Conservation (phyloP, 371 early-diverging fungal species). For the Massospora cicadina region DNA sequence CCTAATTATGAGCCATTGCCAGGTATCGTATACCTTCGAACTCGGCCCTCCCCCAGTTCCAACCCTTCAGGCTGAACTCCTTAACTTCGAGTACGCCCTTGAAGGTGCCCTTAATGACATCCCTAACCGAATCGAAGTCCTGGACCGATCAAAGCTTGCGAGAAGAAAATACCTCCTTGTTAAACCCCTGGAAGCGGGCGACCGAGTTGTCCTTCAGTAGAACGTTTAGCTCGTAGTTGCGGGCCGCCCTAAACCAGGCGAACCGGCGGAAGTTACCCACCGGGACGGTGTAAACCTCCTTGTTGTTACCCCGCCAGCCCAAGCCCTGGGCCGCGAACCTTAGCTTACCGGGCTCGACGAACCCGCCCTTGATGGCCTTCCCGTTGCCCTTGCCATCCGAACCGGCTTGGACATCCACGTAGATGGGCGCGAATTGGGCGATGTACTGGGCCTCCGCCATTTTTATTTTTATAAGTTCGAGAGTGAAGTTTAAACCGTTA, state of each 20-base stretch:
- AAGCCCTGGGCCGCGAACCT: constrained; percentile 60
- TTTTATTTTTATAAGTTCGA: too few relatives aligned
- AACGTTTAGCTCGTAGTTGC: constrained; percentile 68
- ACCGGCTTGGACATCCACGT: constrained; percentile 8
- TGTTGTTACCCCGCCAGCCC: constrained; percentile 54
- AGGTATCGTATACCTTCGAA: constrained; percentile 35
- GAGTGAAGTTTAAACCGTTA: too few relatives aligned
- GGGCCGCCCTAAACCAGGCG: constrained; percentile 61
- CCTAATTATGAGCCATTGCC: constrained; percentile 20
- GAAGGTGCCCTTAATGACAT: constrained; percentile 45
- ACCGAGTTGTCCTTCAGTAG: constrained; percentile 43
- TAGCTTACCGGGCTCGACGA: constrained; percentile 33
- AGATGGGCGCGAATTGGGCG: constrained; percentile 21
- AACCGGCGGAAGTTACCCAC: constrained; percentile 46
- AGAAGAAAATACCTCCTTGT: constrained; percentile 33
- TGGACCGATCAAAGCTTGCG: constrained; percentile 17
- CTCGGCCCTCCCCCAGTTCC: constrained; percentile 92
- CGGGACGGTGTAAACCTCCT: constrained; percentile 36
- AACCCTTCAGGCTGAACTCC: constrained; percentile 77
- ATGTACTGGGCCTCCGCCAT: background rate
- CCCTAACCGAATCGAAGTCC: constrained; percentile 61
- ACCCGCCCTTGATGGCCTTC: constrained; percentile 16
- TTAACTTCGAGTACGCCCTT: constrained; percentile 53
- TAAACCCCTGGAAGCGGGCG: constrained; percentile 79
- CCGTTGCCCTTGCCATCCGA: constrained; percentile 6